Evolutionary conservation across 129 eudicot species (phyloP), one percentile per base, ranked within the genome.

Genomic region (Chrysanthemum seticuspe): DNA sequence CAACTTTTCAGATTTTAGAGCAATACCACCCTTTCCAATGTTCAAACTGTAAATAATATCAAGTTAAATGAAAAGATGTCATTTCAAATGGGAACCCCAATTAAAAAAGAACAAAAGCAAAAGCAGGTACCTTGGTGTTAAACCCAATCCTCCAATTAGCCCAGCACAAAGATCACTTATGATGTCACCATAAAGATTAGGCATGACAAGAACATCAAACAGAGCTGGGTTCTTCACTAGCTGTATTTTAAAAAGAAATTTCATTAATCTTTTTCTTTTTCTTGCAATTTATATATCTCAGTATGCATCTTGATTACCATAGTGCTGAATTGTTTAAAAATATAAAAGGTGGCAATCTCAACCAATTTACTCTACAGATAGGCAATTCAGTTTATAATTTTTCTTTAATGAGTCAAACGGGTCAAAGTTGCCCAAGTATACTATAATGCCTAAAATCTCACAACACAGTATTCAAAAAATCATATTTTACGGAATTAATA

Each of bases 121-220:
- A 68, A 13, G 19, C 15, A 13, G 36, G 15, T 84, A 92, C 98
- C 98, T 94, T 63, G 98, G 98, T 68, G 98, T 94, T 86, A 94
- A 80, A 27, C 98, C 98, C 83, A 94, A 72, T 62, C 98, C 97
- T 65, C 98, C 98, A 73, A 94, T 90, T 76, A 94, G 79, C 56
- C 98, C 98, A 77, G 98, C 98, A 86, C 98, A 94, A 49, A 94
- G 91, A 80, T 94, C 98, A 76, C 98, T 94, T 48, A 94, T 94
- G 59, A 94, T 90, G 76, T 94, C 98, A 70, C 98, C 98, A 19
- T 94, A 94, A 59, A 94, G 96, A 76, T 94, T 94, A 50, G 98
- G 98, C 98, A 94, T 94, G 65, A 94, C 97, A 69, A 94, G 72
- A 21, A 94, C 98, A 80, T 94, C 98, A 80, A 94, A 94, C 34